Evolutionary conservation across 345 rosid genomes (phyloP).

Genomic region (Raphanus raphanistrum): DNA sequence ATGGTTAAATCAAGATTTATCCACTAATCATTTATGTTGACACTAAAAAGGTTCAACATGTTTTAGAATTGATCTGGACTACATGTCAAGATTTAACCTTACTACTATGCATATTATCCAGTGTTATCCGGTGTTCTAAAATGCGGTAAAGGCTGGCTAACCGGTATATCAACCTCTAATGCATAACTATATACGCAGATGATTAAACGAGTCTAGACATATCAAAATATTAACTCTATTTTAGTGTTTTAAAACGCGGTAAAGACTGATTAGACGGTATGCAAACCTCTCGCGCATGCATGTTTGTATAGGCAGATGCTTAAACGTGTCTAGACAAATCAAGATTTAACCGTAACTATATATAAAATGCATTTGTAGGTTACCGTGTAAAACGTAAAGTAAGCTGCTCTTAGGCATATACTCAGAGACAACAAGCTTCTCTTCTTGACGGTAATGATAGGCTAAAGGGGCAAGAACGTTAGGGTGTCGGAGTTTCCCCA

Average conservation of each 20-base stretch:
- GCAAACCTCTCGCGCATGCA: background rate
- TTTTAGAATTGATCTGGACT: background rate
- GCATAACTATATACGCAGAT: background rate
- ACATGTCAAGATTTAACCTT: background rate
- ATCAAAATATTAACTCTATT: background rate
- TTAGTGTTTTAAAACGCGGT: background rate
- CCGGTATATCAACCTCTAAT: background rate
- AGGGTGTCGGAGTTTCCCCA: constrained; percentile 60
- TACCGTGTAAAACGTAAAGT: constrained; percentile 79
- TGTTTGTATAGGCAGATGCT: background rate
- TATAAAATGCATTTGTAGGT: background rate
- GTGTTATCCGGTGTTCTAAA: background rate
- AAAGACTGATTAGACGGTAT: background rate
- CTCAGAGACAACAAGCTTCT: constrained; percentile 81
- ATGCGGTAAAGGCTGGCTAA: background rate
- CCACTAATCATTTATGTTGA: background rate
- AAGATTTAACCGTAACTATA: background rate
- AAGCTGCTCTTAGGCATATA: constrained; percentile 83
- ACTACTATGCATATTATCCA: too few relatives aligned
- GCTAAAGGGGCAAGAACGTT: constrained; percentile 78
- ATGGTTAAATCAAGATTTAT: background rate
- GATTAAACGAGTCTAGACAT: background rate
- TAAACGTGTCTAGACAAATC: background rate
- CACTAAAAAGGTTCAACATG: background rate
- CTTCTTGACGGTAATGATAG: constrained; percentile 76